Evolutionary conservation across 1,284 basidiomycete genomes (phyloP), one percentile per base, ranked within the genome.

Genomic region (Clitocybe nebularis): DNA sequence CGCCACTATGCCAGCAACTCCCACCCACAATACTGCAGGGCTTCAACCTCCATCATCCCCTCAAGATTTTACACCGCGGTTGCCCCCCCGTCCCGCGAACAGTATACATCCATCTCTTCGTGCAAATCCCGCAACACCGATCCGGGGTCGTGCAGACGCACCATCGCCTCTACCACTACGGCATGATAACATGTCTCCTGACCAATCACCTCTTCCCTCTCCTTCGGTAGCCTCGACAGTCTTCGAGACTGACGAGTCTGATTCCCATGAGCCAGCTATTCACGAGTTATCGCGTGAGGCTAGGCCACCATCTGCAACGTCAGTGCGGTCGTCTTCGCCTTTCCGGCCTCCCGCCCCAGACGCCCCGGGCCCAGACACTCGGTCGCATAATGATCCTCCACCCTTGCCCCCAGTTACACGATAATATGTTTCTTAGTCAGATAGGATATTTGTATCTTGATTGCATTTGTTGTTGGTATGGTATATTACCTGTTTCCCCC

Each of bases 101-200:
- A 88, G 84, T 53, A 89, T 89, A 35, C 86, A 89, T 51, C 86
- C 86, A 9, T 86, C 84, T 6, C 65, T 77, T 13, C 74, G 82
- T 20, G 66, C 69, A 13, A 66, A 67, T 49, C 64, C 66, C 22
- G 55, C 61, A 9, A 67, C 74, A 1, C 73, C 74, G 11, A 49
- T 35, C 53, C 57, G 40, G 59, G 65, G 45, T 55, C 47, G 44
- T n/a, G 11, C 44, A 17, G 49, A 54, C n/a, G 13, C 20, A 16
- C 39, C 50, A 48, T 39, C 34, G 3, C 38, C 47, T 25, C 39
- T 51, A 14, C 38, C 47, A 1, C 41, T 29, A 7, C 45, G 36
- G 28, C 25, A 19, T 17, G 30, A 36, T 9, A 48, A 23, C 11
- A 32, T 14, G 3, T 35, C 38, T 8, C 9, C 39, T 26, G 43